phyloP scores from a whole-genome alignment of 192 early-diverging fungal genomes.

The Entomortierella parvispora region DNA sequence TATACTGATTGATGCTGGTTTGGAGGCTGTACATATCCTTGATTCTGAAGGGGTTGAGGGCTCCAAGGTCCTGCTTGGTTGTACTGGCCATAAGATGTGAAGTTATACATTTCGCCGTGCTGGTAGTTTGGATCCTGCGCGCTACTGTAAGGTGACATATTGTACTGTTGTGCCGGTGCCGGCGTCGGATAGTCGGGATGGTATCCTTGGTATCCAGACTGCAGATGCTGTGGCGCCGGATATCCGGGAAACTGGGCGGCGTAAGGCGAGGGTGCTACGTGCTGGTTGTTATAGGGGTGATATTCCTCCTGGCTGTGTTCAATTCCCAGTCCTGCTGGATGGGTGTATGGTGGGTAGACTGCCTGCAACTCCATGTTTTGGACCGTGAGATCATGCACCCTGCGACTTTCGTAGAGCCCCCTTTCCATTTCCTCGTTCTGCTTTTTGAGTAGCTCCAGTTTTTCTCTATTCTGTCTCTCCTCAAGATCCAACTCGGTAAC shows the following conservation, averaged over 20 bases:
- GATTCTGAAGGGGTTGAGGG: too few species aligned
- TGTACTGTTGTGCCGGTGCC: neutral
- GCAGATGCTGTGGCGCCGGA: conserved; percentile 10
- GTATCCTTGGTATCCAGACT: conserved; percentile 3
- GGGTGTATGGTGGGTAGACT: conserved; percentile 12
- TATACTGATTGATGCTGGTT: conserved; percentile 2
- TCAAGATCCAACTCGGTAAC: conserved; percentile 30
- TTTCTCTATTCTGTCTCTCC: conserved; percentile 18
- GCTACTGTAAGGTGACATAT: neutral
- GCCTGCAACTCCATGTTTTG: conserved; percentile 35
- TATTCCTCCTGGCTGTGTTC: conserved; percentile 11
- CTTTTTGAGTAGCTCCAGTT: conserved; percentile 33
- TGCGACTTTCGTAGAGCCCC: conserved; percentile 11
- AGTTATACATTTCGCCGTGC: conserved; percentile 4
- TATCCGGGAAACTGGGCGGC: conserved; percentile 5
- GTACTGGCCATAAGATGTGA: neutral
- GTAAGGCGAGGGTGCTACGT: conserved; percentile 10
- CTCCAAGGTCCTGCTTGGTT: neutral
- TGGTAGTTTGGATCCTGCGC: conserved; percentile 1
- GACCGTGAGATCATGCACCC: conserved; percentile 14
- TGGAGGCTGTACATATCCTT: conserved; percentile 3
- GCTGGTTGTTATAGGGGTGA: conserved; percentile 6
- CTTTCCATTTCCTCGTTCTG: conserved; percentile 35
- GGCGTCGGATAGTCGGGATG: neutral
- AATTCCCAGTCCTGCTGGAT: neutral